Evolutionary conservation across 805 yeast species (phyloP), one percentile per base, ranked within the genome.

Genomic region (Cyberlindnera xylosilytica): DNA sequence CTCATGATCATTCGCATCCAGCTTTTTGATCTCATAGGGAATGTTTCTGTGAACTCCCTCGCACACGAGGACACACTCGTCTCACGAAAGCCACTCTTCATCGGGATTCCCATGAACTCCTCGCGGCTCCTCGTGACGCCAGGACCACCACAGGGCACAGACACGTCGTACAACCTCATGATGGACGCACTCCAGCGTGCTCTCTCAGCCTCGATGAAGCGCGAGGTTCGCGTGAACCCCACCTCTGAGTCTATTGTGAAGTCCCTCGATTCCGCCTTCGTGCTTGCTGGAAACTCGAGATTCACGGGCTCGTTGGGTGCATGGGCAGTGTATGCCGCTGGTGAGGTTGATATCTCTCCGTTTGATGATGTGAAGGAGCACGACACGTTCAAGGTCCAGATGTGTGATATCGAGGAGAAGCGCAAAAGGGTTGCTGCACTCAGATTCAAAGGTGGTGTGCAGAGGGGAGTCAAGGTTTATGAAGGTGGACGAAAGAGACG

Each of bases 301-400:
- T 76, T 75, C 51, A 70, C 82, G 1, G 65, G 74, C 22, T 71
- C 89, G 9, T 55, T 82, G 41, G 95, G 91, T 0, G 69, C 77
- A 7, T 87, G 95, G 95, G 58, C 76, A 0, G 75, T 82, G 0
- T 87, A 84, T 58, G 91, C 95, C 0, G 79, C 80, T 50, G 79
- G 79, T 0, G 64, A 69, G 1, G 76, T 79, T 6, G 95, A 87
- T 59, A 68, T 74, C 3, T 73, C 81, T 1, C 90, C 95, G 0
- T 64, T 85, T 28, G 76, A 72, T 15, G 61, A 69, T 27, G 57
- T 65, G 1, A 63, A 61, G 8, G 51, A 57, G 1, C 87, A 81
- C 54, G 49, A 63, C 3, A 46, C 68, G 1, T 44, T 76, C 12
- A 50, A 53, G 31, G 31, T 28, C 11, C 12, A 10, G 9, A 34